Conservation (phyloP, 2,329 filamentous ascomycete genomes). For the Pleurostoma richardsiae region DNA sequence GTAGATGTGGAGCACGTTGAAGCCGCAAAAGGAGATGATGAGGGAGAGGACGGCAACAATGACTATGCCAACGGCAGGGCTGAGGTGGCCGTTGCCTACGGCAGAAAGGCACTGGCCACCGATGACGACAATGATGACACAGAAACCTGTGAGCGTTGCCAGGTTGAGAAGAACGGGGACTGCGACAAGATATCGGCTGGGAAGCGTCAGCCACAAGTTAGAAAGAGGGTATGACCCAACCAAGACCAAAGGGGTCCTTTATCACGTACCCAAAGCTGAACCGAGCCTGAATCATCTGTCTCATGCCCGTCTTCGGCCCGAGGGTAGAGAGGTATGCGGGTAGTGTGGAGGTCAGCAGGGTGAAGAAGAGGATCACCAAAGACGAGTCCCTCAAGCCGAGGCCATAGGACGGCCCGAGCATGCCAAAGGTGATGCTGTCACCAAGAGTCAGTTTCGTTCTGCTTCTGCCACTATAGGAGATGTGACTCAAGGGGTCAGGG, state of each 20-base stretch:
- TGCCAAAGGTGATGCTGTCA: not conserved
- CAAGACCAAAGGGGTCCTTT: too few species aligned
- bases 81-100: conserved; percentile 41
- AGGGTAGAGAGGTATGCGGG: not conserved
- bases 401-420: not conserved
- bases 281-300: not conserved
- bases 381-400: not conserved
- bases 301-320: not conserved
- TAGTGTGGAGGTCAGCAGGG: not conserved
- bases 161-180: not conserved
- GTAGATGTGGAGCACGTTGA: conserved; percentile 49
- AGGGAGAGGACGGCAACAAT: conserved; percentile 52
- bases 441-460: not conserved
- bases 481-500: too few species aligned
- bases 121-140: not conserved
- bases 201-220: not conserved
- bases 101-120: conserved; percentile 42
- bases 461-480: not conserved
- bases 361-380: not conserved
- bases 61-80: conserved; percentile 53
- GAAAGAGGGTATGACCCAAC: not conserved
- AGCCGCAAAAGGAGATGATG: conserved; percentile 59
- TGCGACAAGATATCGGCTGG: not conserved
- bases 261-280: not conserved
- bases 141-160: not conserved